A percentile compares a stretch with the other conserved stretches of the same genome.
Conservation (phyloP, 345 rosid genomes). For the Salix udensis region DNA sequence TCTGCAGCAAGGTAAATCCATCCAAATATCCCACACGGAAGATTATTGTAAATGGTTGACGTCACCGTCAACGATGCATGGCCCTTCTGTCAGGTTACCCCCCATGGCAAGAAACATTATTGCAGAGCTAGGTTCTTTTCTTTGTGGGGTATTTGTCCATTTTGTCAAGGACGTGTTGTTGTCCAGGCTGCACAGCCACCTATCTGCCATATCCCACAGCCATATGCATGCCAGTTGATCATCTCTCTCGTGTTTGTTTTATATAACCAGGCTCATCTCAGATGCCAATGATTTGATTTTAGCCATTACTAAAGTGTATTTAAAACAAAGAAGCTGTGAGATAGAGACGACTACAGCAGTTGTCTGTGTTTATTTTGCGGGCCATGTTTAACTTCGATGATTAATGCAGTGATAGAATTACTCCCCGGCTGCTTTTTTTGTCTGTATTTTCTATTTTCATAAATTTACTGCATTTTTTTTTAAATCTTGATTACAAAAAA, state of each 20-base stretch:
- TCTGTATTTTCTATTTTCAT: no score
- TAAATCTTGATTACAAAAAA: no score
- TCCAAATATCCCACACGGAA: background rate
- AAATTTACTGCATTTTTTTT: no score
- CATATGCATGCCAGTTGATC: no score
- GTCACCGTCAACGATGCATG: no score
- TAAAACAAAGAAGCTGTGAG: background rate
- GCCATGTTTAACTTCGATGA: background rate
- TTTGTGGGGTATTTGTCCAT: conserved; percentile 11
- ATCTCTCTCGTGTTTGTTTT: conserved; percentile 8
- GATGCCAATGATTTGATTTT: conserved; percentile 9
- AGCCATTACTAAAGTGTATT: conserved; percentile 10
- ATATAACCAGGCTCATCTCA: background rate
- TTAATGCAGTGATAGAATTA: no score
- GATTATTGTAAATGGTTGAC: background rate
- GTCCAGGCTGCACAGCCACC: background rate
- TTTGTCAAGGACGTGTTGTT: conserved; percentile 16
- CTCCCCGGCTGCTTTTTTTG: no score
- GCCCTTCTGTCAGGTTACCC: background rate
- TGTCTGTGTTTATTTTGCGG: background rate
- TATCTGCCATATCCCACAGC: background rate
- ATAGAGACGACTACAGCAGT: background rate
- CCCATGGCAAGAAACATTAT: conserved; percentile 1
- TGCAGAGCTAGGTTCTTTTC: conserved; percentile 2
- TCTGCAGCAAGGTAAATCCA: background rate